Evolutionary conservation across 2,329 filamentous ascomycete species (phyloP).

Genomic region (Fusarium praegraminearum): DNA sequence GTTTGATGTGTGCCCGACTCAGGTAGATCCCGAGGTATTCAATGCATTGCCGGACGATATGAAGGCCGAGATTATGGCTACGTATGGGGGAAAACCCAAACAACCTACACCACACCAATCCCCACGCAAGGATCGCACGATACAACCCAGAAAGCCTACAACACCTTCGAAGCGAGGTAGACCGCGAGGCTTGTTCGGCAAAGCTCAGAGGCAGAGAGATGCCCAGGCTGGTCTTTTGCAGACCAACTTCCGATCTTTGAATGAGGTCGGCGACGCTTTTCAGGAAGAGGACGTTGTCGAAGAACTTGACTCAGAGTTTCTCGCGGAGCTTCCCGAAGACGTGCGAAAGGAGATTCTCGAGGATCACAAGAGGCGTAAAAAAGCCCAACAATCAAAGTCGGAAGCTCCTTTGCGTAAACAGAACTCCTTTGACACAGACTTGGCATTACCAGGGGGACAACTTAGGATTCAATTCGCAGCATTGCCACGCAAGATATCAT

Average conservation of each 20-base stretch:
- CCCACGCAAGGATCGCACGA: slow-evolving; percentile 66
- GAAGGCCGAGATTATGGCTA: slow-evolving; percentile 82
- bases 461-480: slow-evolving; percentile 61
- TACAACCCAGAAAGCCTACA: slow-evolving; percentile 64
- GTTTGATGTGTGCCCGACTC: slow-evolving; percentile 70
- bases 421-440: slow-evolving; percentile 41
- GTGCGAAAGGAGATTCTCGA: slow-evolving; percentile 81
- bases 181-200: slow-evolving; percentile 55
- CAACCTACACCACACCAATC: slow-evolving; percentile 61
- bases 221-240: slow-evolving; percentile 74
- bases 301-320: slow-evolving; percentile 76
- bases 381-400: slow-evolving; percentile 68
- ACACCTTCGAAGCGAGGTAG: slow-evolving; percentile 75
- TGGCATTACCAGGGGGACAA: slow-evolving; percentile 53
- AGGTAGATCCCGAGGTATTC: slow-evolving; percentile 87
- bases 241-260: slow-evolving; percentile 74
- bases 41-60: slow-evolving; percentile 86
- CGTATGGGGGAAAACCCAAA: slow-evolving; percentile 65
- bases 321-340: slow-evolving; percentile 85
- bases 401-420: slow-evolving; percentile 52
- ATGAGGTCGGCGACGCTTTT: slow-evolving; percentile 48
- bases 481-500: slow-evolving; percentile 60
- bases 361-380: slow-evolving; percentile 71
- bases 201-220: slow-evolving; percentile 64
- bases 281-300: slow-evolving; percentile 56